Conservation (phyloP, 108 stramenopile species). For the Conticribra guillardii region DNA sequence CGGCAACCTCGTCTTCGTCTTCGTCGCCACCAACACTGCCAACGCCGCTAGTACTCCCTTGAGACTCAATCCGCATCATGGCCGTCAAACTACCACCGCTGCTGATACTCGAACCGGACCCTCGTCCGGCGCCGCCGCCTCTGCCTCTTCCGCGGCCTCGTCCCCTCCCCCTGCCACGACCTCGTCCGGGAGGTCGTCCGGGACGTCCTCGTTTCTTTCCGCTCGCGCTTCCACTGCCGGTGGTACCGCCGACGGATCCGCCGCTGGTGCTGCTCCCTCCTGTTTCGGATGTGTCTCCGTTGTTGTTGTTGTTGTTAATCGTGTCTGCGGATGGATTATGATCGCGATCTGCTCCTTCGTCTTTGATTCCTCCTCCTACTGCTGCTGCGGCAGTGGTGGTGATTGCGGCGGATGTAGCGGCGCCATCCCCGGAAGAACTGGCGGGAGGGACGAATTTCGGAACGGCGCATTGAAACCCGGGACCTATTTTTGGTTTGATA, state of each 20-base stretch:
- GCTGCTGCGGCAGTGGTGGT: background rate
- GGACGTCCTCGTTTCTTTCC: background rate
- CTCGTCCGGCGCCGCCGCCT: constrained; percentile 7
- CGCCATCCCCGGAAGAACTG: background rate
- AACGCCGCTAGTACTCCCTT: background rate
- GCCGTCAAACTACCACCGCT: background rate
- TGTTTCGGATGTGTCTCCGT: constrained; percentile 6
- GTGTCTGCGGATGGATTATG: background rate
- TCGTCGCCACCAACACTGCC: constrained; percentile 1
- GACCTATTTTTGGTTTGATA: constrained; percentile 46
- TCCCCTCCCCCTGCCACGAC: background rate
- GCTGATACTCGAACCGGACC: background rate
- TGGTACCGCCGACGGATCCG: background rate
- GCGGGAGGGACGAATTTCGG: constrained; percentile 22
- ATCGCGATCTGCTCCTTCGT: background rate
- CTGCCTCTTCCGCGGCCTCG: constrained; percentile 2
- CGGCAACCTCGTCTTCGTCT: background rate
- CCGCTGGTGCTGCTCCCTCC: constrained; percentile 3
- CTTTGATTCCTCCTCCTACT: constrained; percentile 4
- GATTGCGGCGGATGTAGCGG: too few relatives aligned
- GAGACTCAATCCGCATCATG: background rate
- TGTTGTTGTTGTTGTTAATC: constrained; percentile 1
- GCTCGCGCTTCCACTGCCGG: constrained; percentile 5
- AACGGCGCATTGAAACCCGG: constrained; percentile 42
- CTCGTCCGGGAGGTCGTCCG: background rate